Conservation (phyloP, 2,329 filamentous ascomycete genomes). For the Phialophora macrospora region DNA sequence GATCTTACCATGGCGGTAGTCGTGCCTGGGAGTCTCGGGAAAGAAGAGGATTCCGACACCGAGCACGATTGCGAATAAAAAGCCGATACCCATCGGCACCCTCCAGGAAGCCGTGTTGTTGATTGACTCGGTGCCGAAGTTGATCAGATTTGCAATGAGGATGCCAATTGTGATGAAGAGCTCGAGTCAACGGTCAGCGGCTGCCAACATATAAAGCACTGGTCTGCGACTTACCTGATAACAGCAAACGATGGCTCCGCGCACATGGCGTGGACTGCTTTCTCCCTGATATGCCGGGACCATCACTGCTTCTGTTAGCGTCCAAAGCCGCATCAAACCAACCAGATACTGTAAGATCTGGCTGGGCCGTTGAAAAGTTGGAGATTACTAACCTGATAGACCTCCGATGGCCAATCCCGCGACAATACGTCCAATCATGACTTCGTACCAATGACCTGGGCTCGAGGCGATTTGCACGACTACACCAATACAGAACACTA, state of each 20-base stretch:
- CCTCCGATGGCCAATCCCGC: constrained; percentile 56
- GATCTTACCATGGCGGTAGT: constrained; percentile 59
- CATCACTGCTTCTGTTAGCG: constrained; percentile 41
- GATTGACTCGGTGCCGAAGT: constrained; percentile 52
- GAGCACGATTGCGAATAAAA: constrained; percentile 61
- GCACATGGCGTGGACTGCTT: constrained; percentile 53
- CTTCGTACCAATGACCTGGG: constrained; percentile 49
- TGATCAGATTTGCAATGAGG: constrained; percentile 55
- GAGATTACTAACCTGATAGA: constrained; percentile 42
- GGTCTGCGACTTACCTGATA: constrained; percentile 47
- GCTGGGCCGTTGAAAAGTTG: neutral
- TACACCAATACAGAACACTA: constrained; percentile 53
- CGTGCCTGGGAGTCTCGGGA: constrained; percentile 62
- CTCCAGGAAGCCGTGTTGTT: constrained; percentile 53
- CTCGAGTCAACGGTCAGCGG: constrained; percentile 16
- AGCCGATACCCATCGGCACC: constrained; percentile 61
- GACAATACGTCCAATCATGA: constrained; percentile 54
- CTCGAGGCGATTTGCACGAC: constrained; percentile 53
- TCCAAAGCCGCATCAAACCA: neutral
- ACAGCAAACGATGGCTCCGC: constrained; percentile 53
- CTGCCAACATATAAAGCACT: neutral
- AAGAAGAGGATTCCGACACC: constrained; percentile 59
- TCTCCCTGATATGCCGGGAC: constrained; percentile 57
- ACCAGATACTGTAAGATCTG: neutral
- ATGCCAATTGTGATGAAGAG: constrained; percentile 58